Conservation (phyloP, 202 grass and related monocot species). For the Setaria italica region DNA sequence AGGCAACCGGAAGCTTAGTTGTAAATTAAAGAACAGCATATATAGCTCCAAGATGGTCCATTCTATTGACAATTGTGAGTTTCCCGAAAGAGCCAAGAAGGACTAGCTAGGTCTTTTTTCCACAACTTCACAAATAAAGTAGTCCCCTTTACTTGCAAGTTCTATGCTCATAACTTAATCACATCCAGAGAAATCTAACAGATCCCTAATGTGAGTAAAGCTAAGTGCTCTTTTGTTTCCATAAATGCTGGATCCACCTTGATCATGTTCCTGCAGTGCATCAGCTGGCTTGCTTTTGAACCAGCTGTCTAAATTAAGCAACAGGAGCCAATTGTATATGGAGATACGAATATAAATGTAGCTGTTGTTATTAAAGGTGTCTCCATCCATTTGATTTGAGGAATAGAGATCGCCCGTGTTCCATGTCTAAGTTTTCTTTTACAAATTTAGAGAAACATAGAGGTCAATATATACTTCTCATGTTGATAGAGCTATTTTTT, state of each 20-base stretch:
- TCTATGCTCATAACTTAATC: neutral
- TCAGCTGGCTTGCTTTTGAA: conserved; percentile 19
- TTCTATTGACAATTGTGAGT: conserved; percentile 34
- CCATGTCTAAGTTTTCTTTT: neutral
- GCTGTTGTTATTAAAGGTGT: neutral
- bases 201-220: conserved; percentile 10
- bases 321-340: neutral
- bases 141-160: neutral
- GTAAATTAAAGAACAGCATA: conserved; percentile 29
- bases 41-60: conserved; percentile 25
- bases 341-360: neutral
- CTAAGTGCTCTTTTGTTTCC: conserved; percentile 41
- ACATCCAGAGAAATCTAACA: conserved; percentile 1
- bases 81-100: neutral
- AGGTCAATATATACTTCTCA: no score
- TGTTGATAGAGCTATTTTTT: neutral
- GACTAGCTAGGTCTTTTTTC: conserved; percentile 19
- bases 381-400: neutral
- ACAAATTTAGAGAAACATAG: neutral
- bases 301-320: conserved; percentile 1
- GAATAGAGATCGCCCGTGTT: neutral
- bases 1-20: neutral
- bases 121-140: conserved; percentile 3
- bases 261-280: conserved; percentile 23
- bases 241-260: conserved; percentile 43